phyloP scores from a whole-genome alignment of 345 rosid species.

The Aquilaria sinensis region DNA sequence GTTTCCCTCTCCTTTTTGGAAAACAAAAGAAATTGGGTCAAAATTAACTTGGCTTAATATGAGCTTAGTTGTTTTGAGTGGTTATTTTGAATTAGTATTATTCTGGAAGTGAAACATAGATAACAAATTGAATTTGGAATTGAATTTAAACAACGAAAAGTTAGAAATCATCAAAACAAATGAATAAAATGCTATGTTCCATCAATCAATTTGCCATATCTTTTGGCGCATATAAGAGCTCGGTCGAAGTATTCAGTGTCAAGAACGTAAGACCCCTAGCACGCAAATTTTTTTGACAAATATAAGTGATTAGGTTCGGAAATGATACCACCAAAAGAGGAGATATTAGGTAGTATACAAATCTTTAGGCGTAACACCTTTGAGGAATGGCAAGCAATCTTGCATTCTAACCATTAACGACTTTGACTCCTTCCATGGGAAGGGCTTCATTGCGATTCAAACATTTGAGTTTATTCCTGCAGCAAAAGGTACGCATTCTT shows the following conservation, averaged over 20 bases:
- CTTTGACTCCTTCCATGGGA: conserved; percentile 50
- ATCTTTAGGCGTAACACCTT: conserved; percentile 37
- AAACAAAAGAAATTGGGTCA: too few species aligned
- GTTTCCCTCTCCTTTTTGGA: too few species aligned
- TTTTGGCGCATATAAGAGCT: conserved; percentile 27
- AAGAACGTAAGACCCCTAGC: conserved; percentile 50
- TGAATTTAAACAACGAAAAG: neutral
- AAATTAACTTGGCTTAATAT: too few species aligned
- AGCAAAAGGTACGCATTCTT: conserved; percentile 12
- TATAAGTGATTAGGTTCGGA: too few species aligned
- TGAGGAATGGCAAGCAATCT: conserved; percentile 86
- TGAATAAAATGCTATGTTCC: conserved; percentile 13
- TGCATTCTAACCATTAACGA: conserved; percentile 85
- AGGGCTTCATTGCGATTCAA: conserved; percentile 30
- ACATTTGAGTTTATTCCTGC: conserved; percentile 60
- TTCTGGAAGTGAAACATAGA: conserved; percentile 10
- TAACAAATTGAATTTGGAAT: neutral
- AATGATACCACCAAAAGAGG: too few species aligned
- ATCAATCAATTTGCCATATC: conserved; percentile 42
- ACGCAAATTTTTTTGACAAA: too few species aligned
- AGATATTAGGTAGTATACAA: too few species aligned
- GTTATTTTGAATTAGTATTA: neutral
- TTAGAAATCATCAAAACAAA: neutral
- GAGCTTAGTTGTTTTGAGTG: too few species aligned
- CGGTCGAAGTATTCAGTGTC: conserved; percentile 77